Evolutionary conservation across 371 early-diverging fungal genomes (phyloP).

Genomic region (Conidiobolus incongruus): DNA sequence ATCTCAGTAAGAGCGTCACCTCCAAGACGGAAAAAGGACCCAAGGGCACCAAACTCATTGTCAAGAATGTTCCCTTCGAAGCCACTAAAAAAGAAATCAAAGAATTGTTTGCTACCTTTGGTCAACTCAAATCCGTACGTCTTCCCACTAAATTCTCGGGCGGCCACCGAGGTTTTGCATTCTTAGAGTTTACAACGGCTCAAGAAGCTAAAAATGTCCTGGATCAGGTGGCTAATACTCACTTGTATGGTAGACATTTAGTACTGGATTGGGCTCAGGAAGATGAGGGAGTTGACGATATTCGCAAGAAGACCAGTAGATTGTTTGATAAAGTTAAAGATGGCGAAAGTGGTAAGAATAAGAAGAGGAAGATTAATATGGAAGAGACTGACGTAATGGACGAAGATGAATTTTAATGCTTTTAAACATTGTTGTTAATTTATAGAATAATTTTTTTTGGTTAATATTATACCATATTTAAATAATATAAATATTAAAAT

Average conservation of each 20-base stretch:
- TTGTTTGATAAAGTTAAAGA: conserved; percentile 14
- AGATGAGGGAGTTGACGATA: conserved; percentile 31
- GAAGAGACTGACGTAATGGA: no score
- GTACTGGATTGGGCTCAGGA: conserved; percentile 93
- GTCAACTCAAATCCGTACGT: conserved; percentile 84
- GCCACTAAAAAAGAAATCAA: conserved; percentile 87
- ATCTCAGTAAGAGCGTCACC: conserved; percentile 11
- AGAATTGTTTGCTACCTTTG: conserved; percentile 70
- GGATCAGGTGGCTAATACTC: conserved; percentile 71
- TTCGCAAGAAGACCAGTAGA: conserved; percentile 40
- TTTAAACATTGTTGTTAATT: no score
- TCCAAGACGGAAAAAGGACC: conserved; percentile 11
- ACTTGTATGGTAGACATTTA: conserved; percentile 96
- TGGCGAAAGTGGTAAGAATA: no score
- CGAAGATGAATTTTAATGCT: no score
- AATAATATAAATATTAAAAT: no score
- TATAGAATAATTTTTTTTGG: no score
- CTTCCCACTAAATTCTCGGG: conserved; percentile 90
- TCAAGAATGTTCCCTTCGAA: conserved; percentile 98
- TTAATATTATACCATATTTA: no score
- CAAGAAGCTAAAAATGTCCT: conserved; percentile 86
- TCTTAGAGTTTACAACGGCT: conserved; percentile 86
- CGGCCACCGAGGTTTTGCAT: conserved; percentile 94
- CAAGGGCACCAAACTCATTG: conserved; percentile 66
- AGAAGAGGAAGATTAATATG: no score